A percentile compares a stretch with the other conserved stretches of the same genome.
phyloP scores from a whole-genome alignment of 202 grass and related monocot species.

The Carex sylvatica region DNA sequence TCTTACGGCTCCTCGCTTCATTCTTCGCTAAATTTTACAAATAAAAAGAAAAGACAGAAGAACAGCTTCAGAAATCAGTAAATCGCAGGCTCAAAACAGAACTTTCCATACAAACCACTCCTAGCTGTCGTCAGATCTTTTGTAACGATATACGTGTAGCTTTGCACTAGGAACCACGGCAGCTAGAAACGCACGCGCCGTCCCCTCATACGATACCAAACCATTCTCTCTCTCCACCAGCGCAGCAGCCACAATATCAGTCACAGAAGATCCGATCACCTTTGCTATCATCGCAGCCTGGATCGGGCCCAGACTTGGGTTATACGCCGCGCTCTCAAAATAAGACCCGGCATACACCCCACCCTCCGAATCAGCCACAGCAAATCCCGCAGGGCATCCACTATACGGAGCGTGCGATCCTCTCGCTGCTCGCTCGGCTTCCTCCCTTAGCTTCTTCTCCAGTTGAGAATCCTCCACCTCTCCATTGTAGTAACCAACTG shows the following conservation, averaged over 20 bases:
- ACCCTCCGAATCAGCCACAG: slow-evolving; percentile 65
- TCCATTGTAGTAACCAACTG: background rate
- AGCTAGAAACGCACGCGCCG: slow-evolving; percentile 72
- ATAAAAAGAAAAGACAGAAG: background rate
- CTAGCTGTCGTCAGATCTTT: slow-evolving; percentile 31
- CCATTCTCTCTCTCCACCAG: slow-evolving; percentile 72
- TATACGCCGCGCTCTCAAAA: slow-evolving; percentile 81
- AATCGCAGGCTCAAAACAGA: background rate
- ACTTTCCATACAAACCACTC: background rate
- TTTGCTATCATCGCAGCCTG: slow-evolving; percentile 80
- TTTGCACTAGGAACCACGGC: slow-evolving; percentile 63
- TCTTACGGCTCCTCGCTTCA: background rate
- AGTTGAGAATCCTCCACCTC: slow-evolving; percentile 12
- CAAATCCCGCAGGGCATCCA: slow-evolving; percentile 66
- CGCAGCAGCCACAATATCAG: slow-evolving; percentile 51
- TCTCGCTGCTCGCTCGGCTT: slow-evolving; percentile 57
- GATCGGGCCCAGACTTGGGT: slow-evolving; percentile 78
- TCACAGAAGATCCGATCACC: slow-evolving; percentile 28
- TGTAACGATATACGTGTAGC: slow-evolving; percentile 76
- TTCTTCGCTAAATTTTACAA: background rate
- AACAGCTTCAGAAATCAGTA: background rate
- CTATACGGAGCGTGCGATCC: slow-evolving; percentile 85
- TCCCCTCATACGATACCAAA: slow-evolving; percentile 67
- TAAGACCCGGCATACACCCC: slow-evolving; percentile 67
- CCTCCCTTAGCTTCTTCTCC: slow-evolving; percentile 43